These are phyloP conservation scores for Scalesia atractyloides DNA, from an alignment of 129 eudicot species.

Conservation along the genomic window DNA sequence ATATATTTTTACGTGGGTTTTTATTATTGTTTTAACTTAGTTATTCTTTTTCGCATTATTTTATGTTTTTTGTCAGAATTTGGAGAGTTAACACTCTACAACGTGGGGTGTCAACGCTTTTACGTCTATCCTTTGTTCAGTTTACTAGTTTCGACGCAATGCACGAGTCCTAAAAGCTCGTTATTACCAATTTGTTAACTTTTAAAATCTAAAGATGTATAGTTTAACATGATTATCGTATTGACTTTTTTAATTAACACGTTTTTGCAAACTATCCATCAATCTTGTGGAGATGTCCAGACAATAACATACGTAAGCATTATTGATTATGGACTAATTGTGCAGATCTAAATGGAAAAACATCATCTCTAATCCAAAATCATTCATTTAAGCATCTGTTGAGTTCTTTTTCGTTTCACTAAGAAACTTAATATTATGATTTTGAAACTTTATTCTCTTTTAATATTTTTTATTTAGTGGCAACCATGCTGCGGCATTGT, in stretches of 20 bases:
- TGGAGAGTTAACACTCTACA: no score
- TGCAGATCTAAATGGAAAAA: neutral
- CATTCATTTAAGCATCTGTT: neutral
- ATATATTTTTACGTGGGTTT: no score
- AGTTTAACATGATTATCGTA: neutral
- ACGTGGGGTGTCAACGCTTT: no score
- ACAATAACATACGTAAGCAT: neutral
- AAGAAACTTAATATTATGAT: neutral
- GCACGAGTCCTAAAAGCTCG: no score
- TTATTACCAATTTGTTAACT: neutral
- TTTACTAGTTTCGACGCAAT: no score
- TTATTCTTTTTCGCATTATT: no score
- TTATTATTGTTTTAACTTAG: no score
- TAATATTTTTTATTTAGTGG: constrained; percentile 55
- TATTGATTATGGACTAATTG: neutral
- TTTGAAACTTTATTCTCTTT: neutral
- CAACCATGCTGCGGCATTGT: constrained; percentile 93
- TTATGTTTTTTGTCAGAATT: no score
- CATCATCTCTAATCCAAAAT: constrained; percentile 1
- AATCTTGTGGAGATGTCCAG: neutral
- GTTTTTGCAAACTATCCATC: constrained; percentile 2
- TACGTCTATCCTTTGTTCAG: no score
- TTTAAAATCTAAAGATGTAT: neutral
- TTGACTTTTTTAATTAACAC: neutral
- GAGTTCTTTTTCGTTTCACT: neutral